A percentile compares a stretch with the other conserved stretches of the same genome.
phyloP scores from a whole-genome alignment of 495 filamentous ascomycete species.

The Penicillium riverlandense region DNA sequence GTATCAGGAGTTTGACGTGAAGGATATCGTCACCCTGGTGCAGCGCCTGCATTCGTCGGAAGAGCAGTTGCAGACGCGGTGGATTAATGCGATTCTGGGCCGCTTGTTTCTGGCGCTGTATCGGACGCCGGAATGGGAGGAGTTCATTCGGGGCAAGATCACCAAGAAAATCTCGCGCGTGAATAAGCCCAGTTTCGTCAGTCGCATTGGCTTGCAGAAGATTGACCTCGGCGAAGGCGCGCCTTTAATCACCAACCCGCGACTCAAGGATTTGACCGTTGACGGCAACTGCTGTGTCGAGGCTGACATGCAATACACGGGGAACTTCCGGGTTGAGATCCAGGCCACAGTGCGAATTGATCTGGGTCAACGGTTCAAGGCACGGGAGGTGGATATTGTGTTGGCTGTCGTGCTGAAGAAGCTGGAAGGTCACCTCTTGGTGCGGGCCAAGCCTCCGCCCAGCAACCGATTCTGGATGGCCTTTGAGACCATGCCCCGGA shows the following conservation, averaged over 20 bases:
- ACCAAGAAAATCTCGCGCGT: slow-evolving; percentile 94
- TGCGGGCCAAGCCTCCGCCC: slow-evolving; percentile 89
- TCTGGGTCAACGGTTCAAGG: slow-evolving; percentile 79
- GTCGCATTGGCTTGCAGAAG: slow-evolving; percentile 66
- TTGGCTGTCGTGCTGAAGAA: slow-evolving; percentile 81
- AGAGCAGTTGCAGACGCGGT: slow-evolving; percentile 84
- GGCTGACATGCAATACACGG: slow-evolving; percentile 79
- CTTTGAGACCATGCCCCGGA: slow-evolving; percentile 84
- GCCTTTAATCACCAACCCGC: slow-evolving; percentile 82
- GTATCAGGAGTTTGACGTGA: slow-evolving; percentile 71
- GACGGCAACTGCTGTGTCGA: slow-evolving; percentile 85
- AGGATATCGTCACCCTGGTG: slow-evolving; percentile 78
- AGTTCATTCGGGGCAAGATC: slow-evolving; percentile 74
- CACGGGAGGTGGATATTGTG: slow-evolving; percentile 80
- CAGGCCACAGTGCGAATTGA: slow-evolving; percentile 87
- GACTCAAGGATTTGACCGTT: slow-evolving; percentile 81
- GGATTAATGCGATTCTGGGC: slow-evolving; percentile 88
- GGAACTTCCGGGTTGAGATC: slow-evolving; percentile 83
- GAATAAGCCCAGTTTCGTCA: slow-evolving; percentile 84
- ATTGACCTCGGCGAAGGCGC: slow-evolving; percentile 84
- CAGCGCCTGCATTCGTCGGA: slow-evolving; percentile 87
- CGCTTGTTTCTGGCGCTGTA: slow-evolving; percentile 83
- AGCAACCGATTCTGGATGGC: slow-evolving; percentile 94
- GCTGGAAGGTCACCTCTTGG: slow-evolving; percentile 73
- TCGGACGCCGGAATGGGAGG: slow-evolving; percentile 73